A percentile compares a stretch with the other conserved stretches of the same genome.
phyloP scores from a whole-genome alignment of 23 red algal genomes.

The Gracilaria vermiculophylla region DNA sequence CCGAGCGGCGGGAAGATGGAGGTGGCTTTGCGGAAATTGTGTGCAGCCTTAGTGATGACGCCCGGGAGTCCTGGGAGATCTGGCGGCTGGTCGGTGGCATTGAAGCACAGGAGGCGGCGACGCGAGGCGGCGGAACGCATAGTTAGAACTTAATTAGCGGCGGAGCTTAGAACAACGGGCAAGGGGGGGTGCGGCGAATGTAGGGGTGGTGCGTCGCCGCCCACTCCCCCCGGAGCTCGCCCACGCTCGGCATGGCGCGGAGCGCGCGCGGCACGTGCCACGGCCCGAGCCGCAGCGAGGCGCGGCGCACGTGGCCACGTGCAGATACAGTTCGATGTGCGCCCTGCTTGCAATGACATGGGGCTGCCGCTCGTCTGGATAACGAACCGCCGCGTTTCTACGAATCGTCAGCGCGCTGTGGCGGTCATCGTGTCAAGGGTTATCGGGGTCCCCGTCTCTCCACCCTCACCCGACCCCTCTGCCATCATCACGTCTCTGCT shows the following conservation, averaged over 20 bases:
- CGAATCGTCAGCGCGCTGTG: too few relatives aligned
- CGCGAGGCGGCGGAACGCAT: neutral
- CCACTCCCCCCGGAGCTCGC: too few relatives aligned
- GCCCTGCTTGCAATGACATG: too few relatives aligned
- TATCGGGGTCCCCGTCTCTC: neutral
- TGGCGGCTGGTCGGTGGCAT: constrained; percentile 2
- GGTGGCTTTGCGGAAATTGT: constrained; percentile 42
- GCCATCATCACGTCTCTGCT: neutral
- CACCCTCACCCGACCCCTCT: neutral
- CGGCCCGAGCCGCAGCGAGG: too few relatives aligned
- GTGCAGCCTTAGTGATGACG: constrained; percentile 16
- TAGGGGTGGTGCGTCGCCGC: too few relatives aligned
- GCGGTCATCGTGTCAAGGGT: too few relatives aligned
- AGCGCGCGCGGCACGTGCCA: too few relatives aligned
- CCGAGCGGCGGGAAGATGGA: constrained; percentile 54
- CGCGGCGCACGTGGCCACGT: neutral
- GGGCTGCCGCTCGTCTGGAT: too few relatives aligned
- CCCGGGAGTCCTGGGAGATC: constrained; percentile 52
- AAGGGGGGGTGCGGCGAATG: neutral
- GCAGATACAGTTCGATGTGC: neutral
- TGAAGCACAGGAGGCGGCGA: neutral
- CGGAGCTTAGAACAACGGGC: too few relatives aligned
- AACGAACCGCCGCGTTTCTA: neutral
- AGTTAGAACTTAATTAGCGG: neutral
- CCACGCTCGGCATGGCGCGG: neutral